Base-by-base conservation (phyloP, 2,329 filamentous ascomycete genomes). In the Apiospora kogelbergensis region DNA sequence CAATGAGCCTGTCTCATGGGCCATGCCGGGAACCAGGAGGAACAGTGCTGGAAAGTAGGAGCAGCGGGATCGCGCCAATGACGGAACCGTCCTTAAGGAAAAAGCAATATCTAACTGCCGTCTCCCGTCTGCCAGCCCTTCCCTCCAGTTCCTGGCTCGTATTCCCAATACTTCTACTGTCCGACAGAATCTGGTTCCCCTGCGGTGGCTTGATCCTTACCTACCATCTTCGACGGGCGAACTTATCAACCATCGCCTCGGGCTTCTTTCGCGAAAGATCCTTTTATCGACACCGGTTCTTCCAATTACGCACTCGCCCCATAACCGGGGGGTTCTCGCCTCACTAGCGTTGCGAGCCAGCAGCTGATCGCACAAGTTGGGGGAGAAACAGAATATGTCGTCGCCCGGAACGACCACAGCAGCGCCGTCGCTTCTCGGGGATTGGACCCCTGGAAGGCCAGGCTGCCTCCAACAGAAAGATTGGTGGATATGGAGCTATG, bases 401-500 rank as follows among this genome's bases (percentile, higher is more conserved):
- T 65, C 63, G 17, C 63, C 63, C 20, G 63, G 11, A 24, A 65
- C 63, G 15, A 65, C 41, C 63, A 65, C 63, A n/a, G 63, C 63
- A 20, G 33, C 63, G 15, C 63, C 63, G 15, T 22, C 63, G 24
- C 41, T 65, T 17, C 63, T 41, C 6, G 24, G 24, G 7, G 45
- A 65, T 40, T 65, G 41, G 41, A 5, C 33, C 3, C 53, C 53
- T 17, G 40, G 41, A 44, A 42, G 33, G 22, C 24, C 41, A 10
- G 63, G 63, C 11, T 65, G 63, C 7, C 63, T 65, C 53, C 33
- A 60, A 7, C 33, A 37, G 40, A 30, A 44, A 1, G 74, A 76
- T 45, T 72, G 70, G 53, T 77, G 73, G 73, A 69, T 77, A 45
- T 76, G 73, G 72, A 68, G 71, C 26, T 74, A n/a, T 3, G 17